These are phyloP conservation scores for Meyerozyma guilliermondii DNA, from an alignment of 1,139 yeast genomes.

Conservation along the genomic window DNA sequence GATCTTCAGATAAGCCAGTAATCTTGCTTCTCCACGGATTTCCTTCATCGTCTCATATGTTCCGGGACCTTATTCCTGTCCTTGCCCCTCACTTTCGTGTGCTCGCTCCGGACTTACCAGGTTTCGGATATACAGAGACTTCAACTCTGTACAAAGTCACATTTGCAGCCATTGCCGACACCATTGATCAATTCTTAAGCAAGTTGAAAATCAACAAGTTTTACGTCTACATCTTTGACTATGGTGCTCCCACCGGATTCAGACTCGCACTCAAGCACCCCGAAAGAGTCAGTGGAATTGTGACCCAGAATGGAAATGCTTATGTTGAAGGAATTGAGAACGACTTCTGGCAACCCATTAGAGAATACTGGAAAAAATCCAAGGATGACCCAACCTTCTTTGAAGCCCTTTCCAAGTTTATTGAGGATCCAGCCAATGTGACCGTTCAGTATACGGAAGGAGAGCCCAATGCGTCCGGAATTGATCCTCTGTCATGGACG, in stretches of 20 bases:
- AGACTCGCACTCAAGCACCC: conserved; percentile 30
- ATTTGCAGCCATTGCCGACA: conserved; percentile 26
- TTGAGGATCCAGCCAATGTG: conserved; percentile 14
- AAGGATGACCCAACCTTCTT: conserved; percentile 5
- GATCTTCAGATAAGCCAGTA: conserved; percentile 21
- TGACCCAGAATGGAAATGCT: conserved; percentile 42
- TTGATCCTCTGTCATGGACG: conserved; percentile 21
- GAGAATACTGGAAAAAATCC: conserved; percentile 21
- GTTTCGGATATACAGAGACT: conserved; percentile 34
- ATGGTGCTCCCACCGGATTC: conserved; percentile 39
- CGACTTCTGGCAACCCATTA: conserved; percentile 32
- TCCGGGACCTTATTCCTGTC: conserved; percentile 28
- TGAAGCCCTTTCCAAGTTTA: conserved; percentile 12
- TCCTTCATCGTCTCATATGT: conserved; percentile 39
- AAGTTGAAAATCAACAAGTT: conserved; percentile 21
- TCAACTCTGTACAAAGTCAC: conserved; percentile 20
- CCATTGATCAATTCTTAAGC: conserved; percentile 26
- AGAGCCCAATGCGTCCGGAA: conserved; percentile 13
- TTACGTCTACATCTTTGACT: conserved; percentile 35
- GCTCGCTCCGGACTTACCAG: conserved; percentile 43
- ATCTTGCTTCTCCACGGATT: conserved; percentile 38
- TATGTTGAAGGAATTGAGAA: conserved; percentile 33
- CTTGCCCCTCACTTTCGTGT: conserved; percentile 30
- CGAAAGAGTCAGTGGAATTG: conserved; percentile 20
- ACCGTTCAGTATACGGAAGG: conserved; percentile 26